phyloP scores from a whole-genome alignment of 768 basidiomycete species.

The Tulasnella sp. region DNA sequence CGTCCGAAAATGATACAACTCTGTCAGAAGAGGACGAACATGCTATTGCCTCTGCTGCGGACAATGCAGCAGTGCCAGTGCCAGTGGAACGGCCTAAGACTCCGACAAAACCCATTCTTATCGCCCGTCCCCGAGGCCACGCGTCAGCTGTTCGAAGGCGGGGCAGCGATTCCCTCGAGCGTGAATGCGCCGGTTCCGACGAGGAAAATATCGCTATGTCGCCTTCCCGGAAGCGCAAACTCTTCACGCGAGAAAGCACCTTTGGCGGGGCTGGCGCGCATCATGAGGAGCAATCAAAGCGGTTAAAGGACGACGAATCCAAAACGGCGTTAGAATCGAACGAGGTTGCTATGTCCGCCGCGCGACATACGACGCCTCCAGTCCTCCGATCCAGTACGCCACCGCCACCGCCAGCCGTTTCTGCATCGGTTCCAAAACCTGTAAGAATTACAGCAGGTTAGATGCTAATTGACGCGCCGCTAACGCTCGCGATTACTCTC shows the following conservation, averaged over 20 bases:
- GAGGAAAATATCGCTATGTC: not conserved
- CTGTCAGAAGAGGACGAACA: not conserved
- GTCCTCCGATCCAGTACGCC: not conserved
- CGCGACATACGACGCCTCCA: not conserved
- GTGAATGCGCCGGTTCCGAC: not conserved
- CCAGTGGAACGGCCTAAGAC: not conserved
- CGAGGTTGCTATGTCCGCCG: not conserved
- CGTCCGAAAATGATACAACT: not conserved
- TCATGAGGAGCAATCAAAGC: constrained; percentile 7
- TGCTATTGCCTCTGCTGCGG: not conserved
- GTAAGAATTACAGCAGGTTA: not conserved
- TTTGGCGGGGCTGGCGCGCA: not conserved
- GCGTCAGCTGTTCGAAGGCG: no score
- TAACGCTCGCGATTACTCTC: not conserved
- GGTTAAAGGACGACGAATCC: constrained; percentile 4
- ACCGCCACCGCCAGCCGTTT: not conserved
- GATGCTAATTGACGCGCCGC: not conserved
- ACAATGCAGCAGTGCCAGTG: not conserved
- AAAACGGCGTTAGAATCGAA: not conserved
- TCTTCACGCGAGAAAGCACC: not conserved
- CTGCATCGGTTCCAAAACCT: constrained; percentile 1
- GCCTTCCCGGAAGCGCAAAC: constrained; percentile 9
- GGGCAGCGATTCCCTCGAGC: not conserved
- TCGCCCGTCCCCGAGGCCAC: no score
- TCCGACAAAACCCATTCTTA: not conserved